These are phyloP conservation scores for Fistulifera pelliculosa DNA, from an alignment of 108 stramenopile species.

Conservation along the genomic window DNA sequence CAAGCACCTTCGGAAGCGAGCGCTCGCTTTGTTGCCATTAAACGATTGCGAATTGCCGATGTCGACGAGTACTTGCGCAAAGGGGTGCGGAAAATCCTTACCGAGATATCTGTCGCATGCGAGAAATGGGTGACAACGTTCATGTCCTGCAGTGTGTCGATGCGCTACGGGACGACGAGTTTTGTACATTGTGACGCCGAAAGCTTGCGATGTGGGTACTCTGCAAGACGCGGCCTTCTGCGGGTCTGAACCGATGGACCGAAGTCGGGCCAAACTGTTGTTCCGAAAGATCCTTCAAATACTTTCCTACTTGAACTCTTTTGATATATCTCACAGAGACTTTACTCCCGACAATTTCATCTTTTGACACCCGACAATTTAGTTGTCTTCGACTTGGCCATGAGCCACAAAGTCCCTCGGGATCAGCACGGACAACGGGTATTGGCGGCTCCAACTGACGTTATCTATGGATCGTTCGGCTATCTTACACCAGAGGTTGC, in stretches of 20 bases:
- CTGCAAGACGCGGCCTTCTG: not conserved
- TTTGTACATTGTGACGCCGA: conserved; percentile 57
- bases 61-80: conserved; percentile 18
- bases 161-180: conserved; percentile 46
- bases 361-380: conserved; percentile 30
- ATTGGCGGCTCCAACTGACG: not conserved
- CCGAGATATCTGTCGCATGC: conserved; percentile 36
- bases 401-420: conserved; percentile 54
- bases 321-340: conserved; percentile 50
- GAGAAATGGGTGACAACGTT: conserved; percentile 30
- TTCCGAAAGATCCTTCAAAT: conserved; percentile 48
- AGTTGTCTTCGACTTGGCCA: conserved; percentile 59
- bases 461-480: conserved; percentile 28
- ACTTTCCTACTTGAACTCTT: conserved; percentile 24
- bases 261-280: conserved; percentile 1
- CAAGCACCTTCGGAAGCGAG: conserved; percentile 13
- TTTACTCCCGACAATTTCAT: conserved; percentile 58
- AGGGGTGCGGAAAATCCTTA: conserved; percentile 32
- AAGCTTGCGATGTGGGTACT: conserved; percentile 4
- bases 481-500: conserved; percentile 68
- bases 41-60: conserved; percentile 24
- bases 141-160: conserved; percentile 36
- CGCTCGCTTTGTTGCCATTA: conserved; percentile 34
- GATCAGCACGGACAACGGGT: conserved; percentile 2
- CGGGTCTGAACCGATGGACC: not conserved